A percentile compares a stretch with the other conserved stretches of the same genome.
Evolutionary conservation across 768 basidiomycete species (phyloP).

Genomic region (Leccinum ochraceum): DNA sequence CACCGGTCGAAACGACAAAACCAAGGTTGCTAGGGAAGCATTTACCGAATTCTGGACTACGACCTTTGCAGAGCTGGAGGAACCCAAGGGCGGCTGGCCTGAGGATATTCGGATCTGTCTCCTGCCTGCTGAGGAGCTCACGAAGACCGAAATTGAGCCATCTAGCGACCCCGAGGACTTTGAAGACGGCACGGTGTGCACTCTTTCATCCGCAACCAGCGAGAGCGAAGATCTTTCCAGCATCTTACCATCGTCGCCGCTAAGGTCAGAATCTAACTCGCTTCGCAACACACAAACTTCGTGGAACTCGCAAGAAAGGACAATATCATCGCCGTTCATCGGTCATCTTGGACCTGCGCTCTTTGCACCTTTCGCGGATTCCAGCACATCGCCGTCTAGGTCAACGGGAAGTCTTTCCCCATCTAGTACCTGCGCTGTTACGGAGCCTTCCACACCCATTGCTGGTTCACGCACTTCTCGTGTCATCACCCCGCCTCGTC

Average conservation of each 20-base stretch:
- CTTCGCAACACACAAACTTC: constrained; percentile 4
- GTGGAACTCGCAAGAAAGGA: neutral
- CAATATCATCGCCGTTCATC: constrained; percentile 21
- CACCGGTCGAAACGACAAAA: constrained; percentile 48
- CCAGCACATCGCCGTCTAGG: constrained; percentile 7
- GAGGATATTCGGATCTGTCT: constrained; percentile 42
- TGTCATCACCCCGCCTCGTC: constrained; percentile 37
- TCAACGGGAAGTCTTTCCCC: constrained; percentile 8
- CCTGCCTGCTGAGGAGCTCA: constrained; percentile 1
- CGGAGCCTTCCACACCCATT: constrained; percentile 33
- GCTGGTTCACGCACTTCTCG: constrained; percentile 19
- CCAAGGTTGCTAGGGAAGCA: constrained; percentile 43
- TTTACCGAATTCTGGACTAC: constrained; percentile 66
- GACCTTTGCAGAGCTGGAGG: constrained; percentile 41
- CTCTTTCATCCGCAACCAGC: constrained; percentile 2
- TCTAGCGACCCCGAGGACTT: constrained; percentile 29
- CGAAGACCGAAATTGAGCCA: constrained; percentile 18
- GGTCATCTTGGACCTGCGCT: constrained; percentile 33
- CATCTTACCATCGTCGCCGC: constrained; percentile 15
- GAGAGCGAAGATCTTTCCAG: constrained; percentile 8
- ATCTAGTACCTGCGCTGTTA: neutral
- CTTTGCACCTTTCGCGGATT: constrained; percentile 16
- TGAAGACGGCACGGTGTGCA: constrained; percentile 14
- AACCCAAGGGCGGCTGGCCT: constrained; percentile 58
- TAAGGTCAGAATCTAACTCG: constrained; percentile 3